A percentile compares a stretch with the other conserved stretches of the same genome.
Evolutionary conservation across 1,284 basidiomycete species (phyloP).

Genomic region (Ceratobasidium sp.): DNA sequence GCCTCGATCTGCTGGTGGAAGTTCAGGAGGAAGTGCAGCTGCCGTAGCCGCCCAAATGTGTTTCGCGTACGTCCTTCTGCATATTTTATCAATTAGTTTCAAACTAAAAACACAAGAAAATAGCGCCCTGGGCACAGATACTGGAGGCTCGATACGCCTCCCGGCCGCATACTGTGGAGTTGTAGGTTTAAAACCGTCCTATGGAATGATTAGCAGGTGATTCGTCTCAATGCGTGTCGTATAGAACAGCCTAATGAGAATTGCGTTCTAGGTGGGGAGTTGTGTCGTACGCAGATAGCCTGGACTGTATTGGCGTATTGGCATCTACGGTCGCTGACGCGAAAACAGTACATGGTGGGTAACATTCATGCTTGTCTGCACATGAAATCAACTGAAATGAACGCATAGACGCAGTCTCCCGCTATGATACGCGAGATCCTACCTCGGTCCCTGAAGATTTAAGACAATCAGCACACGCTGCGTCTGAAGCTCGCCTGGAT

Average conservation of each 20-base stretch:
- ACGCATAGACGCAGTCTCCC: slow-evolving; percentile 71
- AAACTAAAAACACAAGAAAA: not conserved
- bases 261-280: slow-evolving; percentile 80
- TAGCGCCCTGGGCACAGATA: slow-evolving; percentile 94
- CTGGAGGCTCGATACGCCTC: slow-evolving; percentile 93
- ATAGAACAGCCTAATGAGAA: not conserved
- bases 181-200: slow-evolving; percentile 94
- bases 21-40: slow-evolving; percentile 87
- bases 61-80: slow-evolving; percentile 72
- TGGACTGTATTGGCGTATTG: slow-evolving; percentile 94
- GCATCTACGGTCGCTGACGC: slow-evolving; percentile 69
- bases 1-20: slow-evolving; percentile 81
- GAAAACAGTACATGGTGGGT: slow-evolving; percentile 74
- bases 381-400: not conserved
- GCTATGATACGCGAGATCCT: slow-evolving; percentile 82
- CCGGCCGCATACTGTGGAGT: slow-evolving; percentile 96
- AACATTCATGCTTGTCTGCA: not conserved
- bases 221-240: slow-evolving; percentile 41
- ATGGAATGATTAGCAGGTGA: slow-evolving; percentile 89
- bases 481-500: not conserved
- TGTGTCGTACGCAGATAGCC: slow-evolving; percentile 92
- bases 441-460: slow-evolving; percentile 72
- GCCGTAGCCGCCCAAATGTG: slow-evolving; percentile 85
- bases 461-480: slow-evolving; percentile 55
- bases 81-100: not conserved